phyloP scores from a whole-genome alignment of 768 basidiomycete genomes.

The Paxillus ammoniavirescens region DNA sequence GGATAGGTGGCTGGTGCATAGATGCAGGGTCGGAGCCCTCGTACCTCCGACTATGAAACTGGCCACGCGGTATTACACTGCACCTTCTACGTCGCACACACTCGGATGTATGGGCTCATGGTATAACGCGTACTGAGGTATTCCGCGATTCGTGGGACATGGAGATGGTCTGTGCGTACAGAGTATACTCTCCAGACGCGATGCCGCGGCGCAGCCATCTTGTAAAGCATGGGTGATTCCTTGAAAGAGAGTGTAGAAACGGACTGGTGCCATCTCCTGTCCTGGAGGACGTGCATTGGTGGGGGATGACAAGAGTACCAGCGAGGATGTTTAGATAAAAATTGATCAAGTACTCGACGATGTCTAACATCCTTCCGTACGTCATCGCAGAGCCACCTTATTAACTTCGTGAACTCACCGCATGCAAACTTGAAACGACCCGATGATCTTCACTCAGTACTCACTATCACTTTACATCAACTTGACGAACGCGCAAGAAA shows the following conservation, averaged over 20 bases:
- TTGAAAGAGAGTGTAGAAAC: constrained; percentile 15
- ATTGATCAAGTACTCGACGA: constrained; percentile 13
- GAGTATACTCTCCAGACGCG: not conserved
- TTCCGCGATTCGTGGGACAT: not conserved
- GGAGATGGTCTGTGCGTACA: constrained; percentile 1
- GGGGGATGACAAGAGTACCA: no score
- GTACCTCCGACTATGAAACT: not conserved
- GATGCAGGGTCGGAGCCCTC: constrained; percentile 1
- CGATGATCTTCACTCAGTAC: no score
- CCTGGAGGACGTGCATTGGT: no score
- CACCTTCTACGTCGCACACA: not conserved
- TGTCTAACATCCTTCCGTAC: no score
- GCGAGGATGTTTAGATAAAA: constrained; percentile 20
- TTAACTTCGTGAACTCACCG: no score
- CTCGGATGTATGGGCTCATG: not conserved
- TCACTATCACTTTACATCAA: no score
- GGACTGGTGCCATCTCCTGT: constrained; percentile 11
- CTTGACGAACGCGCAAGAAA: no score
- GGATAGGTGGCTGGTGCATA: not conserved
- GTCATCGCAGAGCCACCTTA: no score
- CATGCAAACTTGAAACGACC: no score
- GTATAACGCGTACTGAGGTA: constrained; percentile 7
- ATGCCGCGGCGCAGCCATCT: constrained; percentile 4
- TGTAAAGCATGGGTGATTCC: constrained; percentile 4
- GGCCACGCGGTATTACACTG: not conserved